Base-by-base conservation (phyloP, 1,139 yeast species). In the Hansenula lynferdii region DNA sequence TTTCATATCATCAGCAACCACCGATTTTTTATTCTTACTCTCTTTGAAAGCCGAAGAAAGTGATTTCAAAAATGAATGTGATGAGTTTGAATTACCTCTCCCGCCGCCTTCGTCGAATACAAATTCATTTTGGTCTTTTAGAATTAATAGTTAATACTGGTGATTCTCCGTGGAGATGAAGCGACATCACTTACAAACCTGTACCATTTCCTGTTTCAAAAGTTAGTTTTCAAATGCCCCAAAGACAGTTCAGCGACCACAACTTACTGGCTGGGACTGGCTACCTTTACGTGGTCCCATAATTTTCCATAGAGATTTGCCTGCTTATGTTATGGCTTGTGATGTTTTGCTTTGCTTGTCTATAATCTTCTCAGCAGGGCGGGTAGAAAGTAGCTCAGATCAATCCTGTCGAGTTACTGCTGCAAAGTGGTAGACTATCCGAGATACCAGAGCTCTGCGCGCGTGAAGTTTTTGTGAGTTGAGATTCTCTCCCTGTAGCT, bases 41-140 rank as follows among this genome's bases (percentile, higher is more conserved):
- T 53, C 57, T 31, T 50, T 51, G 39, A 53, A 51, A 3, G 56
- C 56, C 21, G 49, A 45, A 4, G 56, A 47, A 1, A 53, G 54
- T 35, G 78, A 69, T 56, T 69, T 73, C 38, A 80, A 65, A 45
- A 80, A 77, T 9, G 83, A 70, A 3, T 54, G 48, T 0, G 50
- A 35, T 1, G 50, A 35, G 25, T 40, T 67, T 31, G 80, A 72
- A 42, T 77, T 77, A 5, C 86, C 86, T 39, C 71, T 69, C 7
- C 86, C 86, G 23, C 86, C 89, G 38, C 72, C 69, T 50, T 79
- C 85, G 26, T 81, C 83, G 49, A 80, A 80, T 28, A 79, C 64
- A 53, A 79, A 80, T 57, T 80, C 89, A 47, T 75, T 77, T 32
- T 60, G 63, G 43, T 64, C 68, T 51, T 23, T 4, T 12, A 12